Evolutionary conservation across 176 grass and related monocot genomes (phyloP).

Genomic region (Cenchrus americanus): DNA sequence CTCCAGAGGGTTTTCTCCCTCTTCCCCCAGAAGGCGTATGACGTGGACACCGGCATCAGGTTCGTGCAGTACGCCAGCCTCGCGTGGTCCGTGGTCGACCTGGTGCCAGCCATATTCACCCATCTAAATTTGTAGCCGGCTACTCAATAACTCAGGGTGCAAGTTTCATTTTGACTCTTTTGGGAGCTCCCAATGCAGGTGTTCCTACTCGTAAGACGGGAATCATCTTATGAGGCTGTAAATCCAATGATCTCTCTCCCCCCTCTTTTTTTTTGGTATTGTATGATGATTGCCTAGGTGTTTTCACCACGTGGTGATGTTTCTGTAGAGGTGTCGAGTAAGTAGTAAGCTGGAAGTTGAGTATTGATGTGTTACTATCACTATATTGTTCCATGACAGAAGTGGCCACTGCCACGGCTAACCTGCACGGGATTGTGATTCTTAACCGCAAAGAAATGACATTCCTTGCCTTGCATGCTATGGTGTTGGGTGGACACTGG

Average conservation of each 20-base stretch:
- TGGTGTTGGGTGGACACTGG: neutral
- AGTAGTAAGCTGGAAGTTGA: neutral
- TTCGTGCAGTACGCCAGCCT: constrained; percentile 91
- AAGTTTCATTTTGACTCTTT: neutral
- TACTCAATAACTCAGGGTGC: neutral
- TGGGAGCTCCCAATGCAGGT: neutral
- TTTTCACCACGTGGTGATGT: neutral
- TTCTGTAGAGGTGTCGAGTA: constrained; percentile 38
- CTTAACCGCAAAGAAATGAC: constrained; percentile 18
- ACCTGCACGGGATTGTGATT: neutral
- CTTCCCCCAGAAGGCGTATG: constrained; percentile 75
- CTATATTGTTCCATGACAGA: neutral
- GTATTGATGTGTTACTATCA: neutral
- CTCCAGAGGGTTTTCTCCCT: constrained; percentile 66
- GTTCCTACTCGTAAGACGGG: constrained; percentile 17
- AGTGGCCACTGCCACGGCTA: neutral
- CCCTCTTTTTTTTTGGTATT: constrained; percentile 9
- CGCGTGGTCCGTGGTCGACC: constrained; percentile 90
- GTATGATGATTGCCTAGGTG: constrained; percentile 31
- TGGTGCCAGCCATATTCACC: constrained; percentile 79
- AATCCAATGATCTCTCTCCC: constrained; percentile 21
- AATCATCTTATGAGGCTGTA: constrained; percentile 38
- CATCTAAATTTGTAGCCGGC: constrained; percentile 67
- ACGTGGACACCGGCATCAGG: constrained; percentile 93
- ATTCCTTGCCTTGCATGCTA: constrained; percentile 16